Percentiles rank a stretch among this genome's conserved stretches.
Conservation (phyloP, 345 rosid genomes). For the Raphanus sativus region DNA sequence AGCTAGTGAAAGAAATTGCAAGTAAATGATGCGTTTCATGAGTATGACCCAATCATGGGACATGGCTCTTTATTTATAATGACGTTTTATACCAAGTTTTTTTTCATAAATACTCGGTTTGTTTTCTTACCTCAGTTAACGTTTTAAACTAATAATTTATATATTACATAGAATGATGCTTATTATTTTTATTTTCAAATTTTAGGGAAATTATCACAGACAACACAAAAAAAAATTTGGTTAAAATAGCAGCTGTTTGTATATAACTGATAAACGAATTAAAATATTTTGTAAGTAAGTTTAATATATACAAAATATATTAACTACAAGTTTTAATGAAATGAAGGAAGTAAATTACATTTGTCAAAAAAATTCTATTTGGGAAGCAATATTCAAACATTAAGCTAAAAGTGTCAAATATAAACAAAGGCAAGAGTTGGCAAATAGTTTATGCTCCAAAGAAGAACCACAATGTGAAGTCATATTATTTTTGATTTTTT, state of each 20-base stretch:
- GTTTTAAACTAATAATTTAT: no score
- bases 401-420: not conserved
- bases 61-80: not conserved
- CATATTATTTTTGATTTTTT: conserved; percentile 22
- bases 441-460: conserved; percentile 15
- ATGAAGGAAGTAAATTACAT: not conserved
- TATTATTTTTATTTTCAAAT: not conserved
- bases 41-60: not conserved
- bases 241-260: not conserved
- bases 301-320: not conserved
- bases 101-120: no score
- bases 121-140: not conserved
- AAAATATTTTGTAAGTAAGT: not conserved
- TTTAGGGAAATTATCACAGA: not conserved
- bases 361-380: not conserved
- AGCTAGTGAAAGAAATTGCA: not conserved
- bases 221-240: not conserved
- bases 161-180: not conserved
- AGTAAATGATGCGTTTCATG: not conserved
- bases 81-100: no score
- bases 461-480: conserved; percentile 11
- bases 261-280: not conserved
- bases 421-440: conserved; percentile 9
- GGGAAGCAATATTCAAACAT: not conserved
- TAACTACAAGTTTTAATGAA: not conserved